These are phyloP conservation scores for Fusarium vanettenii DNA, from an alignment of 2,329 filamentous ascomycete species.

Conservation along the genomic window DNA sequence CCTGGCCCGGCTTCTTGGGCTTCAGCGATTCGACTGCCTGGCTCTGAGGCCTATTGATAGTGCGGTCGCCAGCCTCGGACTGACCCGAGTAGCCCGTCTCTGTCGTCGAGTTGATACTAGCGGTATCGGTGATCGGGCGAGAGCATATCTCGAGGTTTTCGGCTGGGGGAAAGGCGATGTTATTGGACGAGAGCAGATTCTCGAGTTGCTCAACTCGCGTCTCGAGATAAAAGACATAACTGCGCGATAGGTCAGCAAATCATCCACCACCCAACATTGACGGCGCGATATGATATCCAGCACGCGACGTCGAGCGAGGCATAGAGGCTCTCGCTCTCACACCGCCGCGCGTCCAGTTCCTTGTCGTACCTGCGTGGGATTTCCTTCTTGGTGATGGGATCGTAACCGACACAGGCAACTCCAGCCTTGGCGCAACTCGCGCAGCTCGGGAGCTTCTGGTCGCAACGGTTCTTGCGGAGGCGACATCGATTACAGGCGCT, in stretches of 20 bases:
- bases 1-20: conserved; percentile 49
- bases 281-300: neutral
- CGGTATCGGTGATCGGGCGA: conserved; percentile 55
- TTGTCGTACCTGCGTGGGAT: conserved; percentile 86
- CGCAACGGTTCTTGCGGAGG: conserved; percentile 92
- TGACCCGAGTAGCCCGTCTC: conserved; percentile 50
- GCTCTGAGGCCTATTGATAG: conserved; percentile 42
- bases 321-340: neutral
- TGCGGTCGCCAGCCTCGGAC: conserved; percentile 46
- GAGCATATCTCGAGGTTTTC: conserved; percentile 75
- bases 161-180: conserved; percentile 78
- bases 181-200: conserved; percentile 74
- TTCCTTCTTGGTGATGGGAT: conserved; percentile 95
- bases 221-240: conserved; percentile 96
- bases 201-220: conserved; percentile 87
- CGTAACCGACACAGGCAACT: conserved; percentile 93
- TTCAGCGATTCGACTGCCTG: conserved; percentile 49
- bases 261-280: neutral
- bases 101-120: conserved; percentile 46
- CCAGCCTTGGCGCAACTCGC: conserved; percentile 93
- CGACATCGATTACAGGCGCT: conserved; percentile 95
- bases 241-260: conserved; percentile 49
- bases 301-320: neutral
- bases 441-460: conserved; percentile 91
- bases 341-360: conserved; percentile 16